Conservation (phyloP, 345 rosid genomes). For the Theobroma cacao region DNA sequence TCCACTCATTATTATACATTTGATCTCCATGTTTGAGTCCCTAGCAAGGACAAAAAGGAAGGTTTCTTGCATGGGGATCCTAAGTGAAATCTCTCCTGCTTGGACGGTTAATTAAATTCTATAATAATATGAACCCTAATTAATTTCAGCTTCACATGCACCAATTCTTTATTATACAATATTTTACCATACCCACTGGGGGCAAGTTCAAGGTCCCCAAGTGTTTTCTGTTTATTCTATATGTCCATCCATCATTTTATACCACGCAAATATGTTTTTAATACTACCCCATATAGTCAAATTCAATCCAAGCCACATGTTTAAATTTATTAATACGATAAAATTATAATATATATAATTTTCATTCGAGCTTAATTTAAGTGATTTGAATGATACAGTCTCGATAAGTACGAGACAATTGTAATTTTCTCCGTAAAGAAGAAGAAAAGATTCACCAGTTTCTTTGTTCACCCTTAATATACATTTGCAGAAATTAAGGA, state of each 20-base stretch:
- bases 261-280: background rate
- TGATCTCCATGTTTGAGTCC: background rate
- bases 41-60: background rate
- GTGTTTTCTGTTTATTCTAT: background rate
- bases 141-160: background rate
- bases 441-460: too few relatives aligned
- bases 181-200: background rate
- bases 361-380: background rate
- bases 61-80: background rate
- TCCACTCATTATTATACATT: background rate
- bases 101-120: background rate
- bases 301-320: background rate
- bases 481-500: background rate
- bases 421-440: too few relatives aligned
- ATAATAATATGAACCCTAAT: background rate
- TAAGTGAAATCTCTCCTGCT: background rate
- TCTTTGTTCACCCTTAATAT: background rate
- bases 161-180: background rate
- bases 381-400: too few relatives aligned
- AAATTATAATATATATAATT: background rate
- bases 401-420: too few relatives aligned
- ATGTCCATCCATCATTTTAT: background rate
- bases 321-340: background rate
- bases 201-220: background rate
- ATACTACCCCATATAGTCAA: background rate